Evolutionary conservation across 768 basidiomycete species (phyloP).

Genomic region (Amanita phalloides): DNA sequence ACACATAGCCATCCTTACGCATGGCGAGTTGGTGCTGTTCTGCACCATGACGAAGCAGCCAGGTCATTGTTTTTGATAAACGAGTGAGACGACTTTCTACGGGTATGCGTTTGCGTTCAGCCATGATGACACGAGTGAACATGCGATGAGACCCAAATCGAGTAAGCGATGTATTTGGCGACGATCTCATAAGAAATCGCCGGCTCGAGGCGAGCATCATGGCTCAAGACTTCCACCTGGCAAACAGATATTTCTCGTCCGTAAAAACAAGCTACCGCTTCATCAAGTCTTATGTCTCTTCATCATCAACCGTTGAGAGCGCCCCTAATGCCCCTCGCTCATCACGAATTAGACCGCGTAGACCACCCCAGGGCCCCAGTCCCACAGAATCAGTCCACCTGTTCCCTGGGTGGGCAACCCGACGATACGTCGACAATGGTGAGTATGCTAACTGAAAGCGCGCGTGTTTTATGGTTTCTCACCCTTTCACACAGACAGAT

Average conservation of each 20-base stretch:
- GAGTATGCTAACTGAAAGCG: background rate
- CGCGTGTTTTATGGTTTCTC: background rate
- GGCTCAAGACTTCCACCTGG: background rate
- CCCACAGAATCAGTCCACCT: conserved; percentile 37
- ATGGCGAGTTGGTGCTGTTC: conserved; percentile 63
- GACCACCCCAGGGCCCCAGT: background rate
- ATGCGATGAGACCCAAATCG: background rate
- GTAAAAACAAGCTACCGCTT: background rate
- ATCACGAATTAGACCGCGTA: background rate
- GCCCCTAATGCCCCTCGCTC: background rate
- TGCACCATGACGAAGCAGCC: conserved; percentile 88
- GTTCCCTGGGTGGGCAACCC: conserved; percentile 78
- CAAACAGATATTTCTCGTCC: background rate
- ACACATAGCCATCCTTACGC: conserved; percentile 78
- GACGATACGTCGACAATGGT: conserved; percentile 26
- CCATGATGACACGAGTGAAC: background rate
- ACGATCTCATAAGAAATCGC: background rate
- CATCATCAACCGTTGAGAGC: background rate
- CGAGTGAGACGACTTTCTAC: conserved; percentile 29
- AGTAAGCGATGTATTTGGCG: background rate
- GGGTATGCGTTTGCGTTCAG: background rate
- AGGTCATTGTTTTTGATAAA: conserved; percentile 81
- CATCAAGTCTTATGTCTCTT: background rate
- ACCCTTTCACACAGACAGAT: conserved; percentile 9
- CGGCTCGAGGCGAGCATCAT: background rate